Percentiles rank a stretch among this genome's conserved stretches.
phyloP scores from a whole-genome alignment of 1,284 basidiomycete genomes.

The Ceratobasidium sp. region DNA sequence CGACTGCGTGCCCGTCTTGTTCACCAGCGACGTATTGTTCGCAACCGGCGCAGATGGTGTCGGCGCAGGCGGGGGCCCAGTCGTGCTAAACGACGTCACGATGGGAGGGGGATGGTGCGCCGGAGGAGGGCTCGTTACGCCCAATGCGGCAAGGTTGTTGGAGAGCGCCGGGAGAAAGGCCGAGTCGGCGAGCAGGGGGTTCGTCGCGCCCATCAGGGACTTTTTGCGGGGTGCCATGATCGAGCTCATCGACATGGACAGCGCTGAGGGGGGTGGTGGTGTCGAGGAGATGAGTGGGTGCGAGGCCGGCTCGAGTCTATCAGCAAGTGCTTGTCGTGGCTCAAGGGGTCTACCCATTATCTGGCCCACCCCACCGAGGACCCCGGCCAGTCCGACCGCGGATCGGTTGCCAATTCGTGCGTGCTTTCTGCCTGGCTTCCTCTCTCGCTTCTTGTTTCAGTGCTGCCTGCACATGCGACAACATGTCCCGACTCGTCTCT shows the following conservation, averaged over 20 bases:
- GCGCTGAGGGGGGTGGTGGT: neutral
- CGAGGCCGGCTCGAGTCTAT: too few relatives aligned
- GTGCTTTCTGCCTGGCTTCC: conserved; percentile 29
- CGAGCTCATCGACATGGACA: neutral
- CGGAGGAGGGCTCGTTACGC: conserved; percentile 49
- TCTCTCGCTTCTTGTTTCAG: neutral
- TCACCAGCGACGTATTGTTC: conserved; percentile 64
- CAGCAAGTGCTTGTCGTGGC: too few relatives aligned
- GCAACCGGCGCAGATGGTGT: conserved; percentile 28
- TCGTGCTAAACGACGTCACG: conserved; percentile 62
- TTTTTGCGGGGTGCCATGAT: conserved; percentile 45
- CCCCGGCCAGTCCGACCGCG: conserved; percentile 14
- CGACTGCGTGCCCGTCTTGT: conserved; percentile 82
- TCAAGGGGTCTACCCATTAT: conserved; percentile 11
- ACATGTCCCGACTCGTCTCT: conserved; percentile 14
- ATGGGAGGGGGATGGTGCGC: conserved; percentile 72
- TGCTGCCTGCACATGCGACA: neutral
- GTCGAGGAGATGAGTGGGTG: neutral
- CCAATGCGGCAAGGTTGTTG: conserved; percentile 37
- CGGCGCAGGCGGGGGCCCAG: neutral
- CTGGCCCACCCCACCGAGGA: conserved; percentile 1
- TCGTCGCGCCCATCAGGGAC: conserved; percentile 42
- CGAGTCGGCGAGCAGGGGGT: conserved; percentile 25
- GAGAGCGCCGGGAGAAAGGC: conserved; percentile 31
- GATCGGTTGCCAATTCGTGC: conserved; percentile 27